phyloP scores from a whole-genome alignment of 2,329 filamentous ascomycete genomes.

The Ambrosiella beaveri region DNA sequence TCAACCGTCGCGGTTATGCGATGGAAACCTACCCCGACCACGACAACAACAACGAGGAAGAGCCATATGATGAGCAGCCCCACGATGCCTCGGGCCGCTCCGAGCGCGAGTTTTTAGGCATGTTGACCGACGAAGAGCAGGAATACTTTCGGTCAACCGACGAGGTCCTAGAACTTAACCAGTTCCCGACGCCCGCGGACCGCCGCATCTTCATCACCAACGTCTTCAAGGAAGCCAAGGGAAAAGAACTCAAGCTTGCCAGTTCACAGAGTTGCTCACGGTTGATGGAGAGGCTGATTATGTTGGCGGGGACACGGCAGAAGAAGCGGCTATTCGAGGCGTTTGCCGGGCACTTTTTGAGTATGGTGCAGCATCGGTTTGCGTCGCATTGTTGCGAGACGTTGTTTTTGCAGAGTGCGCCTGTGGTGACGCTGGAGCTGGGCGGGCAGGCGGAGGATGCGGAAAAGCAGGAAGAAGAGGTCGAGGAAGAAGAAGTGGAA shows the following conservation, averaged over 20 bases:
- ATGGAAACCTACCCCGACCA: background rate
- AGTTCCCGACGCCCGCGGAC: conserved; percentile 64
- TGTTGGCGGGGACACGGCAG: conserved; percentile 60
- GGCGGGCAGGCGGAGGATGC: conserved; percentile 27
- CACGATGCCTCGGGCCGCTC: conserved; percentile 16
- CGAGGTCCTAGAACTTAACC: conserved; percentile 75
- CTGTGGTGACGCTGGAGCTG: conserved; percentile 59
- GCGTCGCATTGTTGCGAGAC: conserved; percentile 95
- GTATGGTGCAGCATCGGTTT: conserved; percentile 86
- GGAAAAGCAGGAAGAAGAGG: conserved; percentile 25
- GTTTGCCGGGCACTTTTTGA: conserved; percentile 72
- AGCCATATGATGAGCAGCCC: conserved; percentile 14
- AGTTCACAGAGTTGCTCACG: conserved; percentile 92
- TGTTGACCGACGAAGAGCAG: conserved; percentile 83
- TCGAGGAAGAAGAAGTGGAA: conserved; percentile 15
- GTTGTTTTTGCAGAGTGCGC: conserved; percentile 69
- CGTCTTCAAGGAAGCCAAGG: conserved; percentile 70
- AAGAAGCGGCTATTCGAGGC: conserved; percentile 75
- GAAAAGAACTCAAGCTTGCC: conserved; percentile 90
- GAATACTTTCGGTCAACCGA: conserved; percentile 88
- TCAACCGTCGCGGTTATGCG: background rate
- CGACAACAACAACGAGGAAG: conserved; percentile 13
- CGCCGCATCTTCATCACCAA: conserved; percentile 56
- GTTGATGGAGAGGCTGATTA: conserved; percentile 78
- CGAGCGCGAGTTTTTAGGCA: conserved; percentile 73